phyloP scores from a whole-genome alignment of 495 filamentous ascomycete species.

The Amniculicola lignicola region DNA sequence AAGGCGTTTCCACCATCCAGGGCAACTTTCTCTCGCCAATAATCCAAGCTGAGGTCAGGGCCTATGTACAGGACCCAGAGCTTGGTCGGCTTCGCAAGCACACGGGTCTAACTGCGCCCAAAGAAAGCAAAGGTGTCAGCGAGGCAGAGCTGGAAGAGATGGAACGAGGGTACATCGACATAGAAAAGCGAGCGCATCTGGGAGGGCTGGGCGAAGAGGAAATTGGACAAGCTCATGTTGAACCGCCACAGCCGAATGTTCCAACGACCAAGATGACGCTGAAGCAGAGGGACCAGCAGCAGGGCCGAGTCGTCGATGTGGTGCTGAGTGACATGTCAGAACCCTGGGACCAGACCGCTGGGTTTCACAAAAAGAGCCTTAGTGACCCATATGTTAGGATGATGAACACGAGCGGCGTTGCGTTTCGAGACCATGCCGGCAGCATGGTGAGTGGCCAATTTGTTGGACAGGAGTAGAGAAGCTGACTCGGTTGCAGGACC shows the following conservation, averaged over 20 bases:
- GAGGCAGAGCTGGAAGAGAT: constrained; percentile 42
- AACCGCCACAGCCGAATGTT: constrained; percentile 24
- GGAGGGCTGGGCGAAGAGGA: constrained; percentile 30
- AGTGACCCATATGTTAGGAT: constrained; percentile 93
- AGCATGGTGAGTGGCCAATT: constrained; percentile 76
- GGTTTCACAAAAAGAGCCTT: constrained; percentile 78
- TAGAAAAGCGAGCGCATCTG: constrained; percentile 36
- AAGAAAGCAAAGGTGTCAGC: constrained; percentile 14
- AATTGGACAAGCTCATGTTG: constrained; percentile 17
- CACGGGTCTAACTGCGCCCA: constrained; percentile 1
- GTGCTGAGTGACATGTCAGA: constrained; percentile 98
- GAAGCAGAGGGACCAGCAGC: constrained; percentile 37
- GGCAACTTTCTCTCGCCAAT: constrained; percentile 76
- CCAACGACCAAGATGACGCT: constrained; percentile 21
- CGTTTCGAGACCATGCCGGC: constrained; percentile 81
- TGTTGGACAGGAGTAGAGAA: not conserved
- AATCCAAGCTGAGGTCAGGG: constrained; percentile 70
- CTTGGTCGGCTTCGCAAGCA: constrained; percentile 52
- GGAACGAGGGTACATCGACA: constrained; percentile 40
- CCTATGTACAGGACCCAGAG: constrained; percentile 65
- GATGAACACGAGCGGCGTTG: constrained; percentile 95
- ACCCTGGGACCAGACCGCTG: constrained; percentile 80
- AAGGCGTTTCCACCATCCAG: constrained; percentile 86
- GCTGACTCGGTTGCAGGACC: constrained; percentile 57
- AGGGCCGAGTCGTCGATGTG: constrained; percentile 75